phyloP scores from a whole-genome alignment of 352 stramenopile species.

The Lagenidium giganteum region DNA sequence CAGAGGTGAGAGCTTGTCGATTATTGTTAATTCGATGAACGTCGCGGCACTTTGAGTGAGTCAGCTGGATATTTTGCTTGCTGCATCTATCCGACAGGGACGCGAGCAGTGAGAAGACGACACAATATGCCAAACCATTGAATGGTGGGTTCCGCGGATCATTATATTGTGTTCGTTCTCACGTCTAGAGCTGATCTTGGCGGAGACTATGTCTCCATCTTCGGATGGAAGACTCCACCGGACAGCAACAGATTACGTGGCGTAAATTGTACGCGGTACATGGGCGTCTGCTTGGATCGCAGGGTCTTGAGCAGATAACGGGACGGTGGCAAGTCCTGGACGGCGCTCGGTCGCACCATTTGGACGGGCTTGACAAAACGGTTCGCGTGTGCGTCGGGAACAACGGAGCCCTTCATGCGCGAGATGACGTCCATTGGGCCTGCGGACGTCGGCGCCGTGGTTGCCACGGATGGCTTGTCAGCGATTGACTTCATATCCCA shows the following conservation, averaged over 20 bases:
- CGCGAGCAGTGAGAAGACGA: too few species aligned
- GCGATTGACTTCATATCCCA: slow-evolving; percentile 82
- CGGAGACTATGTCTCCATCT: slow-evolving; percentile 43
- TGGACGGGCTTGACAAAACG: slow-evolving; percentile 49
- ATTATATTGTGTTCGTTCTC: too few species aligned
- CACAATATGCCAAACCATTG: too few species aligned
- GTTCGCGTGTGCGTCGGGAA: slow-evolving; percentile 7
- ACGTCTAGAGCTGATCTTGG: too few species aligned
- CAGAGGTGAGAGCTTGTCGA: too few species aligned
- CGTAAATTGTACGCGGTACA: slow-evolving; percentile 81
- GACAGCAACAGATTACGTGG: slow-evolving; percentile 74
- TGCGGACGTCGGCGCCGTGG: slow-evolving; percentile 17
- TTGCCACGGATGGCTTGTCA: slow-evolving; percentile 34
- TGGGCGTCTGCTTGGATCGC: slow-evolving; percentile 80
- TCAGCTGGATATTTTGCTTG: too few species aligned
- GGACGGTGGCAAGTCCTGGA: slow-evolving; percentile 57
- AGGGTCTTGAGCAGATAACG: slow-evolving; percentile 82
- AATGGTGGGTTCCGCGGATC: too few species aligned
- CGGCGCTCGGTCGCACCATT: slow-evolving; percentile 40
- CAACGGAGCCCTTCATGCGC: slow-evolving; percentile 21
- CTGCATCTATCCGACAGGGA: too few species aligned
- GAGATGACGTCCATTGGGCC: slow-evolving; percentile 15
- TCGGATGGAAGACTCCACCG: slow-evolving; percentile 62
- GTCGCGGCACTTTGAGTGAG: too few species aligned
- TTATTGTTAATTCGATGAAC: too few species aligned